These are phyloP conservation scores for Backusella australiensis DNA, from an alignment of 192 early-diverging fungal species.

Conservation along the genomic window DNA sequence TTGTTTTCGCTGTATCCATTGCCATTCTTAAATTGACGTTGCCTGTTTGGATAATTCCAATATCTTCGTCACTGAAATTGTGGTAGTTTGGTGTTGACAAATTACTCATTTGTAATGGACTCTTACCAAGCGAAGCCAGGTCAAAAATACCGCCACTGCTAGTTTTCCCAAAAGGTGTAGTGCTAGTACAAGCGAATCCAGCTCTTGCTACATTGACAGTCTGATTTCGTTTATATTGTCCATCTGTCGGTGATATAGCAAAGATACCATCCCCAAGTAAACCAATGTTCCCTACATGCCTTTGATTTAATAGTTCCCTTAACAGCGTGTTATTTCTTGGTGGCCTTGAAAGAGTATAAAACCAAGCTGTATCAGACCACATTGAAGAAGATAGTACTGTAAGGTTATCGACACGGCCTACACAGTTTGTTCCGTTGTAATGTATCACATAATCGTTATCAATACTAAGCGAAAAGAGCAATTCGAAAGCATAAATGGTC, in stretches of 20 bases:
- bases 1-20: not conserved
- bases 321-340: not conserved
- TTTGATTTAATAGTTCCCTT: not conserved
- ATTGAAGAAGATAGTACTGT: not conserved
- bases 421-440: not conserved
- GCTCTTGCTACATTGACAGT: not conserved
- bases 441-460: not conserved
- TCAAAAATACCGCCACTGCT: not conserved
- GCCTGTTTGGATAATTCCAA: not conserved
- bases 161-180: not conserved
- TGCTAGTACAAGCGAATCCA: not conserved
- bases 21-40: not conserved
- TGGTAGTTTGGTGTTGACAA: not conserved
- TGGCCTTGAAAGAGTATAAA: not conserved
- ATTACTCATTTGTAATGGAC: not conserved
- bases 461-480: not conserved
- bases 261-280: not conserved
- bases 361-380: not conserved
- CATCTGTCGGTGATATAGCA: not conserved
- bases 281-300: not conserved
- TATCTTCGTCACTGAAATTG: not conserved
- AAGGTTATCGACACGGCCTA: not conserved
- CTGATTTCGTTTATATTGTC: not conserved
- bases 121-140: not conserved
- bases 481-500: not conserved